Percentiles rank a stretch among this genome's conserved stretches.
phyloP scores from a whole-genome alignment of 345 rosid species.

The Atalantia buxifolia region DNA sequence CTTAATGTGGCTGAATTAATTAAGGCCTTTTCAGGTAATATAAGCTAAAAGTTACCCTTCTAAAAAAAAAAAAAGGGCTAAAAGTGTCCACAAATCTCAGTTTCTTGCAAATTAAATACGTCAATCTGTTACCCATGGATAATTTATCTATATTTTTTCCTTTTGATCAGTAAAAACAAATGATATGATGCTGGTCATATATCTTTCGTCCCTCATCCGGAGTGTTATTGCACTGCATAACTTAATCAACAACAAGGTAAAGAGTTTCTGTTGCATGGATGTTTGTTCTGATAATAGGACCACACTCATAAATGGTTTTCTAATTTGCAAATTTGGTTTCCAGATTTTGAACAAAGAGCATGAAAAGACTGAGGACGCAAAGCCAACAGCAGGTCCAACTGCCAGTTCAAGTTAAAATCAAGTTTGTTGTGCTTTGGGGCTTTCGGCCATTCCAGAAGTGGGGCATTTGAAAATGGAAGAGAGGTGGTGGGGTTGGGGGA shows the following conservation, averaged over 20 bases:
- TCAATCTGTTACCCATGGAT: not conserved
- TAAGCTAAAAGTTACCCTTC: not conserved
- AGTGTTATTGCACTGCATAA: conserved; percentile 86
- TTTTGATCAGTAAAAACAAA: conserved; percentile 58
- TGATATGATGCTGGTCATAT: conserved; percentile 77
- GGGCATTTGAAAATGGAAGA: not conserved
- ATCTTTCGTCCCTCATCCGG: conserved; percentile 64
- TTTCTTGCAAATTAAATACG: not conserved
- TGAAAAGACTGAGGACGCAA: conserved; percentile 77
- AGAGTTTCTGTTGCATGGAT: not conserved
- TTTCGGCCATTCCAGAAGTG: not conserved
- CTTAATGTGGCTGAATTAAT: conserved; percentile 59
- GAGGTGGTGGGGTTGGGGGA: not conserved
- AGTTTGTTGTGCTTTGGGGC: no score
- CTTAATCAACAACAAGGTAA: conserved; percentile 93
- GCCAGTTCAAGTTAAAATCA: conserved; percentile 31
- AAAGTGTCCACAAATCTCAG: not conserved
- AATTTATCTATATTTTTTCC: conserved; percentile 1
- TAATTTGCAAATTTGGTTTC: conserved; percentile 9
- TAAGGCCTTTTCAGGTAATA: conserved; percentile 78
- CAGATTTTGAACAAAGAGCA: conserved; percentile 93
- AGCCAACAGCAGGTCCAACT: conserved; percentile 52
- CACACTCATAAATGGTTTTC: not conserved
- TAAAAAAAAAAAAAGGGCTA: not conserved
- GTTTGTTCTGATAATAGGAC: not conserved